These are phyloP conservation scores for Medicago arabica DNA, from an alignment of 306 rosid genomes.

Conservation along the genomic window DNA sequence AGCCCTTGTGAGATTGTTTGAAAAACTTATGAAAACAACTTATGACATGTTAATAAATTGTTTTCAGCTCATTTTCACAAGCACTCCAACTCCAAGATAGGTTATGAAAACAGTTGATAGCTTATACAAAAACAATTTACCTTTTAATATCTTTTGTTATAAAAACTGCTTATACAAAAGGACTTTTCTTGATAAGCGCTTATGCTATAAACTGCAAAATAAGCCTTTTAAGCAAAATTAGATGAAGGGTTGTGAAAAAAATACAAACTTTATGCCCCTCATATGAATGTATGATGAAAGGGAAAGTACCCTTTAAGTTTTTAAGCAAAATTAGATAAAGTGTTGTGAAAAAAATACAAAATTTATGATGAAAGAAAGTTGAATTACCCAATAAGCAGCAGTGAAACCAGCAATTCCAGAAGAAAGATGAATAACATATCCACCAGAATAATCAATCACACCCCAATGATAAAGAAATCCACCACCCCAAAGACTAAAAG, in stretches of 20 bases:
- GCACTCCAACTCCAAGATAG: no score
- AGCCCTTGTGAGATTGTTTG: no score
- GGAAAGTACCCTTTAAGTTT: neutral
- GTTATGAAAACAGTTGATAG: no score
- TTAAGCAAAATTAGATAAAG: constrained; percentile 5
- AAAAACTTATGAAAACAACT: no score
- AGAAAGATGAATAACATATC: constrained; percentile 86
- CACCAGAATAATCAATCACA: constrained; percentile 92
- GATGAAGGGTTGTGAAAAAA: neutral
- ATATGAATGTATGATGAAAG: neutral
- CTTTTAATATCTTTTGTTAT: no score
- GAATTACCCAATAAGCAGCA: constrained; percentile 83
- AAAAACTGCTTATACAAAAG: no score
- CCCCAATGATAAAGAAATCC: constrained; percentile 91
- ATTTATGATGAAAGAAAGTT: no score
- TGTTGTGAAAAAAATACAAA: neutral
- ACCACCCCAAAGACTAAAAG: constrained; percentile 87
- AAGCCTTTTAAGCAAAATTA: neutral
- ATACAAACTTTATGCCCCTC: neutral
- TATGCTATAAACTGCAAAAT: no score
- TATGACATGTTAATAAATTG: no score
- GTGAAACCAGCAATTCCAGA: constrained; percentile 87
- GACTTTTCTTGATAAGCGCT: no score
- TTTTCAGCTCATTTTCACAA: no score
- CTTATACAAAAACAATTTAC: no score